These are phyloP conservation scores for Pyracantha coccinea DNA, from an alignment of 331 rosid species.

Conservation along the genomic window DNA sequence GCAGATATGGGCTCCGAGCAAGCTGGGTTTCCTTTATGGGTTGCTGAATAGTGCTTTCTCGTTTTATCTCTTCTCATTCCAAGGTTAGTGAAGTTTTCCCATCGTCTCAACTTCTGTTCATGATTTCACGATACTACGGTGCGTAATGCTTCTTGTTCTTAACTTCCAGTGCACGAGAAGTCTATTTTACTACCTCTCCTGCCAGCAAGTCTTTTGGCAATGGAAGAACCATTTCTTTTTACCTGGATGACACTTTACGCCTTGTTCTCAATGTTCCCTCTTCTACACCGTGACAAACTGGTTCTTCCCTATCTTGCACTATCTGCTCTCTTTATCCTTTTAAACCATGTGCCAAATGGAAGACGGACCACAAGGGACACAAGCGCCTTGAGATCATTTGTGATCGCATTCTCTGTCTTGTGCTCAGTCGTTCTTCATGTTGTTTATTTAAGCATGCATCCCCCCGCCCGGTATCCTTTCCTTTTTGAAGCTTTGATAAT, in stretches of 20 bases:
- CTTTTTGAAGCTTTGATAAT: slow-evolving; percentile 82
- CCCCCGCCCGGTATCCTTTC: slow-evolving; percentile 77
- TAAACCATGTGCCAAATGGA: slow-evolving; percentile 30
- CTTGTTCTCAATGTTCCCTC: slow-evolving; percentile 86
- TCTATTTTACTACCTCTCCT: slow-evolving; percentile 85
- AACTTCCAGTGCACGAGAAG: slow-evolving; percentile 83
- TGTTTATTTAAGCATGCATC: slow-evolving; percentile 50
- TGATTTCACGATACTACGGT: not conserved
- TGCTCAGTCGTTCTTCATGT: slow-evolving; percentile 53
- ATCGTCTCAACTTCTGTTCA: not conserved
- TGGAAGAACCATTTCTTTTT: slow-evolving; percentile 60
- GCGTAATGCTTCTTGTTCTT: not conserved
- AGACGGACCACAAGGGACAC: slow-evolving; percentile 15
- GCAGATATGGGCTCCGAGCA: slow-evolving; percentile 70
- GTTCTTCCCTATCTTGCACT: slow-evolving; percentile 54
- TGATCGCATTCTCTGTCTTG: slow-evolving; percentile 12
- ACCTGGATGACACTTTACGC: slow-evolving; percentile 51
- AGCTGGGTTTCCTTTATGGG: slow-evolving; percentile 71
- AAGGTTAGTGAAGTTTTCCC: slow-evolving; percentile 41
- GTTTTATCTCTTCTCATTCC: slow-evolving; percentile 88
- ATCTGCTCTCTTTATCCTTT: slow-evolving; percentile 45
- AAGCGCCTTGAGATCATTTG: slow-evolving; percentile 13
- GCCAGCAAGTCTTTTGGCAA: slow-evolving; percentile 77
- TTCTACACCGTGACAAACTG: slow-evolving; percentile 59
- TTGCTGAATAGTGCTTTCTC: slow-evolving; percentile 77